phyloP scores from a whole-genome alignment of 306 rosid genomes.

The Lotus japonicus region DNA sequence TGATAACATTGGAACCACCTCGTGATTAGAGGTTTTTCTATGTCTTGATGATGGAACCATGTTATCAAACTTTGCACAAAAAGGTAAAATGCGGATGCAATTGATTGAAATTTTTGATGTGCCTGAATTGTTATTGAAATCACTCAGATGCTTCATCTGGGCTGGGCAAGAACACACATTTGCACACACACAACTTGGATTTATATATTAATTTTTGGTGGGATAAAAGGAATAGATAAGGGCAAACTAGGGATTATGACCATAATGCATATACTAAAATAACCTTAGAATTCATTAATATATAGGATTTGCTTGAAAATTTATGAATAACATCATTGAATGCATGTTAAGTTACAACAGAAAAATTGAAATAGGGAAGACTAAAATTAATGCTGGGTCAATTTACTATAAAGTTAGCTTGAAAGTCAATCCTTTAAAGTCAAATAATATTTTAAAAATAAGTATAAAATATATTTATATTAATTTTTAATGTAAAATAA shows the following conservation, averaged over 20 bases:
- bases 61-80: conserved; percentile 8
- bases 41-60: neutral
- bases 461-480: no score
- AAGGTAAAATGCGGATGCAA: conserved; percentile 7
- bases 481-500: no score
- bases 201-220: neutral
- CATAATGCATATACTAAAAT: no score
- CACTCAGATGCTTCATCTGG: neutral
- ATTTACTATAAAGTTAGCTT: no score
- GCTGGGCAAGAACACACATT: neutral
- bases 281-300: neutral
- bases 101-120: conserved; percentile 8
- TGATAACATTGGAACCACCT: neutral
- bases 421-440: no score
- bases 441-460: no score
- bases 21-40: neutral
- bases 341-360: no score
- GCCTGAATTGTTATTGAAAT: neutral
- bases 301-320: neutral
- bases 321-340: no score
- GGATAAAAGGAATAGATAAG: neutral
- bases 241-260: neutral
- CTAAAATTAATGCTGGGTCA: no score
- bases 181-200: neutral
- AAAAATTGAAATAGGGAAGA: no score